Conservation (phyloP, 352 stramenopile species). For the Thraustochytrium striatum region DNA sequence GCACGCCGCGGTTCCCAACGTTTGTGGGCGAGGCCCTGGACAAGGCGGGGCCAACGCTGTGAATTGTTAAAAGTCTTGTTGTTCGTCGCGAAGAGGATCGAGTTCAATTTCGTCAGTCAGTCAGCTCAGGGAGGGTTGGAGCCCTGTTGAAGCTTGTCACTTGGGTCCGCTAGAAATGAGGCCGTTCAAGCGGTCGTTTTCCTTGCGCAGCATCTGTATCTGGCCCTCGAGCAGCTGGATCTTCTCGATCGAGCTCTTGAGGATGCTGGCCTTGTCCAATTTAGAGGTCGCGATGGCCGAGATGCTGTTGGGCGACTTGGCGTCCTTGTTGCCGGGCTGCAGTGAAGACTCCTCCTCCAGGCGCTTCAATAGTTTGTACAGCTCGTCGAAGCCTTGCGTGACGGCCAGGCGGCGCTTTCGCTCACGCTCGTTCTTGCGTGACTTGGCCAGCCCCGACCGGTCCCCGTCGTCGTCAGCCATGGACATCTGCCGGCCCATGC, state of each 20-base stretch:
- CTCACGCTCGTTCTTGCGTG: conserved; percentile 42
- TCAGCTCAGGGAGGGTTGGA: no score
- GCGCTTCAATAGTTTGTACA: conserved; percentile 24
- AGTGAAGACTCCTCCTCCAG: conserved; percentile 40
- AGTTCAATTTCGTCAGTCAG: no score
- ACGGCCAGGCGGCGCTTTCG: conserved; percentile 40
- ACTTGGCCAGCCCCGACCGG: conserved; percentile 18
- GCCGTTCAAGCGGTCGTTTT: background rate
- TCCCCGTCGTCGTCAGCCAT: conserved; percentile 15
- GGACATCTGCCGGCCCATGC: no score
- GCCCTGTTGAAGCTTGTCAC: no score
- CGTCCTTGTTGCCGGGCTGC: background rate
- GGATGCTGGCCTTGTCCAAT: conserved; percentile 41
- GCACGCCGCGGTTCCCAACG: conserved; percentile 68
- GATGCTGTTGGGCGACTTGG: background rate
- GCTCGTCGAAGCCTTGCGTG: conserved; percentile 41
- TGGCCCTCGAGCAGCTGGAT: conserved; percentile 20
- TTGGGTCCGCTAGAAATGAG: no score
- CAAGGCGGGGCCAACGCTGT: no score
- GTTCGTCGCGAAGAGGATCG: no score
- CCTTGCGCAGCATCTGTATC: conserved; percentile 1
- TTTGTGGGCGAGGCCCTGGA: conserved; percentile 47
- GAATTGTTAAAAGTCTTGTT: no score
- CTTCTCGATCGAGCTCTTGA: conserved; percentile 30
- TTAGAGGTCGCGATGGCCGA: conserved; percentile 30